Percentiles rank a stretch among this genome's conserved stretches.
Conservation (phyloP, 495 filamentous ascomycete species). For the Neurospora hispaniola region DNA sequence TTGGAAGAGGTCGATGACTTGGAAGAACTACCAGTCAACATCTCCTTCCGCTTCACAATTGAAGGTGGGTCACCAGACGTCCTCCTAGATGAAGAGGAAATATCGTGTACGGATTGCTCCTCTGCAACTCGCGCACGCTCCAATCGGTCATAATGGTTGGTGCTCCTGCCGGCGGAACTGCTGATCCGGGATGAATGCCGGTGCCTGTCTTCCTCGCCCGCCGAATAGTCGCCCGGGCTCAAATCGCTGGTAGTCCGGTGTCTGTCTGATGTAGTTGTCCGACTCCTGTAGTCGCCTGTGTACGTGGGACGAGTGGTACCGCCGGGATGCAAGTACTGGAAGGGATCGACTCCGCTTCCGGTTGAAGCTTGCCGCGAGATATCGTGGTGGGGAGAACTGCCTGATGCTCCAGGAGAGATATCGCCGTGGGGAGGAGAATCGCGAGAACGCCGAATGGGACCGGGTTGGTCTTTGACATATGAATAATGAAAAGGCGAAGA, state of each 20-base stretch:
- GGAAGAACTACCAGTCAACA: background rate
- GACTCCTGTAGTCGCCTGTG: background rate
- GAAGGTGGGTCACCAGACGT: background rate
- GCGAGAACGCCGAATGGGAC: background rate
- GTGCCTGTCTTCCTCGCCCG: background rate
- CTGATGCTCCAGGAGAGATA: background rate
- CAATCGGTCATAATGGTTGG: background rate
- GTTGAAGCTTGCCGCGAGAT: background rate
- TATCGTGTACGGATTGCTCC: background rate
- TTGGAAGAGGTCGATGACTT: background rate
- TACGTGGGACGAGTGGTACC: background rate
- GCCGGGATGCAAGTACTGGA: background rate
- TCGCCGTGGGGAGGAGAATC: background rate
- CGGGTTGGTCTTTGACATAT: conserved; percentile 19
- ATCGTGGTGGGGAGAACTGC: background rate
- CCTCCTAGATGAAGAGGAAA: background rate
- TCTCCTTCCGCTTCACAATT: background rate
- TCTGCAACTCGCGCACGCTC: background rate
- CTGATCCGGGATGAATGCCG: background rate
- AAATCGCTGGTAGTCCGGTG: background rate
- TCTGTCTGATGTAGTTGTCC: background rate
- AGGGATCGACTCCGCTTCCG: background rate
- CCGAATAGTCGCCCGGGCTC: background rate
- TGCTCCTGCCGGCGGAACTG: background rate
- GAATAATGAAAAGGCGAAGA: conserved; percentile 34